Evolutionary conservation across 2,329 filamentous ascomycete species (phyloP), one percentile per base, ranked within the genome.

Genomic region (Paecilomyces fulvus): DNA sequence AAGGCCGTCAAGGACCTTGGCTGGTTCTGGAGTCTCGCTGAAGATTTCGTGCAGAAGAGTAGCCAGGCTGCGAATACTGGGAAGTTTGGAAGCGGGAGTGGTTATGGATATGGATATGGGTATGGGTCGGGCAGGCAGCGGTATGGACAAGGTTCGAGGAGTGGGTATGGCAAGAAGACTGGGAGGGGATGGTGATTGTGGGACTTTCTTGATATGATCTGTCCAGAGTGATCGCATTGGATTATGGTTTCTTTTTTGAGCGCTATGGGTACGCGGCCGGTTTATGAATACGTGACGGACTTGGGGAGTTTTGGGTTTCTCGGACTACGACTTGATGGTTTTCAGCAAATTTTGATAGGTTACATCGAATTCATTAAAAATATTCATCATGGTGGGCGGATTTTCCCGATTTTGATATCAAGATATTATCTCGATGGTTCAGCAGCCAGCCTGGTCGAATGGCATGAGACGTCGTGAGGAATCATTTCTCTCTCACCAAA

Each of bases 1-100:
- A 67, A 64, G 53, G 67, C 72, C 0, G 58, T 62, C n/a, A 58
- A 59, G 23, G 72, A 74, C 58, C 49, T 69, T 0, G 71, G 70
- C 0, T 83, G 79, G 79, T 56, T 82, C 70, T 84, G 85, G 66
- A 77, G 89, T 2, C 86, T 90, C 0, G 68, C 86, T 14, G 82
- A 84, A 58, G 89, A 94, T 71, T 67, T 81, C 21, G 61, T 68
- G 60, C 55, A 51, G 56, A 60, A 64, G 61, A 57, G 69, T 73
- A 73, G 62, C 20, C 64, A 58, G 5, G 59, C 73, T 56, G 77
- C 75, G 64, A 49, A 80, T n/a, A 65, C 70, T 23, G 77, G 75
- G 6, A 82, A 81, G 64, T 71, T 73, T 49, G 79, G 56, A 76
- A 84, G 46, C 86, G 82, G 80, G 66, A 79, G 63, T 68, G 83